Evolutionary conservation across 1,139 yeast genomes (phyloP), one percentile per base, ranked within the genome.

Genomic region (Chernovozyma sophiae-reginae): DNA sequence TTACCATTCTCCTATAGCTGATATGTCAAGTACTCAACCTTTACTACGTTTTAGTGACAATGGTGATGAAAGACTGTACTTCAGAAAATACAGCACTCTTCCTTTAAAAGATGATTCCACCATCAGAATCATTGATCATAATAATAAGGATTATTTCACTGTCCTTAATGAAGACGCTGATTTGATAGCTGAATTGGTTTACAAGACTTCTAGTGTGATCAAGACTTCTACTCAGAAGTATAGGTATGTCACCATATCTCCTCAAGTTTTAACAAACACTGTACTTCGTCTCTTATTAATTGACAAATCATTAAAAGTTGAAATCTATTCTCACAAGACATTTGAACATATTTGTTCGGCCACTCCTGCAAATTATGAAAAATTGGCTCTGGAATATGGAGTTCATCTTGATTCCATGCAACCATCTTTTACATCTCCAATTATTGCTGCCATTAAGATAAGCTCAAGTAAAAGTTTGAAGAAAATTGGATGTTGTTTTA

Each of bases 301-400:
- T 33, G 86, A 81, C 36, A 69, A 74, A 36, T 87, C 87, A n/a
- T 48, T 50, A 43, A 86, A 86, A 55, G 75, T 92, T 20, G 96
- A 90, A 53, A 74, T 92, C 18, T 90, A 68, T 47, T 57, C 82
- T 53, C 77, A 66, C 43, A 70, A 68, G 43, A 61, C 58, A 35
- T 87, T 95, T 81, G 68, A 65, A 33, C 53, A 84, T 36, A 43
- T 73, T 23, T 73, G 74, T 42, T 63, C 73, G 35, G 97, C 95
- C 1, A 83, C 96, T 1, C 97, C 97, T 1, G 98, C 98, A 4
- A 90, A 92, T 56, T 66, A 89, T 36, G 86, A 82, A 39, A 48
- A 49, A 5, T 49, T 69, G 27, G 53, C 65, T 15, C 55, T 53
- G 33, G 67, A 63, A 34, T 70, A 69, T 45, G 67, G 64, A 3